Base-by-base conservation (phyloP, 352 stramenopile species). In the Globisporangium perplexum region DNA sequence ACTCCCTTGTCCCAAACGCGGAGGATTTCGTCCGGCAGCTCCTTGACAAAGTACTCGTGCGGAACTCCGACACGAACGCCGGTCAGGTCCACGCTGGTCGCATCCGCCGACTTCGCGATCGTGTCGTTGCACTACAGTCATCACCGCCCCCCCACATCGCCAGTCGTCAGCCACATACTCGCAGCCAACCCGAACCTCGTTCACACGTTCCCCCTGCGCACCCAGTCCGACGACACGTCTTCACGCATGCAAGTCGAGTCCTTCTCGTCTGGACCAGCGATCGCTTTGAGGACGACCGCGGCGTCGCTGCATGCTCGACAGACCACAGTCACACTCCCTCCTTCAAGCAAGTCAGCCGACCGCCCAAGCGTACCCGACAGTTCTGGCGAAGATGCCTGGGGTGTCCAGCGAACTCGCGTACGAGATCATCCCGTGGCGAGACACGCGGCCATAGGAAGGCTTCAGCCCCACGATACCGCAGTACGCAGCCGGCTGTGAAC, bases 371-470 rank as follows among this genome's bases (percentile, higher is more conserved):
- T 60, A 88, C 81, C 72, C 77, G 24, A 96, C 79, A 28, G 78
- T 95, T 55, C 79, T 79, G 3, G 89, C 73, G 23, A 99, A 83
- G 55, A 98, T 86, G 15, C 96, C 97, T 0, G 97, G 83, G 0
- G 92, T 98, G 74, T 99, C 97, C 24, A 99, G 76, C 18, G 92
- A 98, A 31, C 88, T 98, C 4, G 94, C 96, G 62, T 98, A 99
- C 47, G 91, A 90, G 52, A 99, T 97, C 68, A 99, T 89, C 17
- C 96, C 96, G 56, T 98, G 85, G 26, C 96, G 80, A 17, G 95
- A 98, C n/a, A 99, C 79, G n/a, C 84, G 72, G 14, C 97, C 97
- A 55, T 99, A 99, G 18, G 92, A 93, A 17, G 97, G 96, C 76
- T 99, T 99, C 36, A 99, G 74, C 4, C 97, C 97, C 7, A 98